These are phyloP conservation scores for Lupinus albus DNA, from an alignment of 306 rosid species.

Conservation along the genomic window DNA sequence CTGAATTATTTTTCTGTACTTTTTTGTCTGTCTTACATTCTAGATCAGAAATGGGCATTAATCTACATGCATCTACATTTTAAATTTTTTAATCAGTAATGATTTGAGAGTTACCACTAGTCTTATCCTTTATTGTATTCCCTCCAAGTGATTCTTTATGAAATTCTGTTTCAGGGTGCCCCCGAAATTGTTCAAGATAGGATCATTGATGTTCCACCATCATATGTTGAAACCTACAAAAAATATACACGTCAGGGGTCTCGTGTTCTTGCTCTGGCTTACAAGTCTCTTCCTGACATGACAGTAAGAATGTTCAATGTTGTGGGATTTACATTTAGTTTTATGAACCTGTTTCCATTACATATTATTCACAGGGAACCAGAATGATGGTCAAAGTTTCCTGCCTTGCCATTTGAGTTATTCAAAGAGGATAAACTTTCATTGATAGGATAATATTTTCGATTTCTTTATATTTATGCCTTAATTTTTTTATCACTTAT, in stretches of 20 bases:
- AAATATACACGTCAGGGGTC: slow-evolving; percentile 95
- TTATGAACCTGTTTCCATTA: slow-evolving; percentile 7
- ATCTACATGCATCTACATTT: slow-evolving; percentile 5
- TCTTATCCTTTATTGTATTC: slow-evolving; percentile 24
- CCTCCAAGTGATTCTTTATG: slow-evolving; percentile 25
- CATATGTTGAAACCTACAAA: slow-evolving; percentile 86
- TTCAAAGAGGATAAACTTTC: slow-evolving; percentile 18
- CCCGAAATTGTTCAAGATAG: slow-evolving; percentile 96
- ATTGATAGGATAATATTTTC: slow-evolving; percentile 2
- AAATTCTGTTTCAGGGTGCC: slow-evolving; percentile 77
- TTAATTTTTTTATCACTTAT: slow-evolving; percentile 7
- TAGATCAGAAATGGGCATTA: slow-evolving; percentile 1
- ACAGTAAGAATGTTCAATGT: slow-evolving; percentile 73
- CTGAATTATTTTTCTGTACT: neutral
- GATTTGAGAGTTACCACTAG: neutral
- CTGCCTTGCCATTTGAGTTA: slow-evolving; percentile 8
- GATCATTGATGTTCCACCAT: slow-evolving; percentile 71
- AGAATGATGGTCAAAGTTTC: neutral
- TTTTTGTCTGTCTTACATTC: neutral
- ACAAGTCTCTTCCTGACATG: slow-evolving; percentile 90
- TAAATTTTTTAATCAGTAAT: neutral
- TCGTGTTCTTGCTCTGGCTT: slow-evolving; percentile 96
- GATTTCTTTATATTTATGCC: slow-evolving; percentile 6
- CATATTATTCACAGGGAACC: slow-evolving; percentile 12
- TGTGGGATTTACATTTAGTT: neutral